Base-by-base conservation (phyloP, 2,329 filamentous ascomycete genomes). In the Whalleya microplaca region DNA sequence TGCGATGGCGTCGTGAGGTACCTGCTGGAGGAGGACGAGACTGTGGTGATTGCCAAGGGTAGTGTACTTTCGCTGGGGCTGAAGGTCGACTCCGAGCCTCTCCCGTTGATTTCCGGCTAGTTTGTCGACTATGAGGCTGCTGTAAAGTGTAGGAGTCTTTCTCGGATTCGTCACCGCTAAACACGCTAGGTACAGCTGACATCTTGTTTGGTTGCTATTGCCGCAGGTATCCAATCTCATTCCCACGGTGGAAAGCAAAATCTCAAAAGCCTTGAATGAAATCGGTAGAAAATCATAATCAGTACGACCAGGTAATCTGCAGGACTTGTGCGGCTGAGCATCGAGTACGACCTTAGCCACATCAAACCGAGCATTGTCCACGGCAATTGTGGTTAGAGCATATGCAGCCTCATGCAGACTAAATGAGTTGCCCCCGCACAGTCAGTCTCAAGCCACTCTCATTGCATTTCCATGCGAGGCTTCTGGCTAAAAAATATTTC, bases 31-130 rank as follows among this genome's bases (percentile, higher is more conserved):
- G 19, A 21, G 40, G 14, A 43, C 41, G 19, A 21, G 40, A 12
- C 32, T 43, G 51, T 49, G 44, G 45, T 41, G 55, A 48, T 46
- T 52, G 55, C 51, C 51, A 52, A 29, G 51, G 21, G 21, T 50
- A 50, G 18, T 56, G 53, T 32, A 12, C n/a, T 12, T 8, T 16
- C 14, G 32, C 14, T 12, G 32, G 32, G 14, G 32, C 32, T 14
- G 32, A 37, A 37, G 32, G 32, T 27, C 23, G 23, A 16, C 32
- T 37, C 9, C 14, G 4, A 6, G 5, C 5, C 3, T 12, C 9
- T 37, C 32, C 14, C 14, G 8, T 16, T 16, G 32, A 14, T 37
- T 14, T 5, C 10, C 4, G 3, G 32, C 3, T 37, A 12, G 7
- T 5, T 37, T 37, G 32, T 37, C 6, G 14, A 37, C 14, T 37